Conservation (phyloP, 768 basidiomycete species). For the Agrocybe pediades region DNA sequence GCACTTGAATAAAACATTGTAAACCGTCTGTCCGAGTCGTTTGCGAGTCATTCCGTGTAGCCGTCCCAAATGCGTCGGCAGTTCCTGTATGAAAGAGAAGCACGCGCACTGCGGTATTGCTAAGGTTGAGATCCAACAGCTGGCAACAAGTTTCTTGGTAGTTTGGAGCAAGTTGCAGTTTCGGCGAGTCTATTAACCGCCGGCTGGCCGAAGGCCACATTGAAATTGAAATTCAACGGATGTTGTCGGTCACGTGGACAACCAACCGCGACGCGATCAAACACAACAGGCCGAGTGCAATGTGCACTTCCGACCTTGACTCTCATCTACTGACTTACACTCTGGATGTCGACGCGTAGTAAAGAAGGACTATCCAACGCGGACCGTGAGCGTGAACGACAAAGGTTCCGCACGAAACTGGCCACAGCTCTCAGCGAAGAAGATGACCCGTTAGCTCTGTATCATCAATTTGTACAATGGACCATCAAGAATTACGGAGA, state of each 20-base stretch:
- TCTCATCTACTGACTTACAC: conserved; percentile 1
- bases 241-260: conserved; percentile 18
- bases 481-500: conserved; percentile 80
- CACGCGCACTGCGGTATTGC: too few relatives aligned
- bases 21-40: too few relatives aligned
- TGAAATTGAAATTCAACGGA: neutral
- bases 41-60: too few relatives aligned
- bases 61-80: too few relatives aligned
- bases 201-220: too few relatives aligned
- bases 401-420: conserved; percentile 41
- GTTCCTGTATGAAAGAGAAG: too few relatives aligned
- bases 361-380: conserved; percentile 13
- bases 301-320: conserved; percentile 7
- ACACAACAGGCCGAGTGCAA: conserved; percentile 21
- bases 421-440: conserved; percentile 64
- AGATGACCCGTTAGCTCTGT: conserved; percentile 85
- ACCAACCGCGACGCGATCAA: conserved; percentile 20
- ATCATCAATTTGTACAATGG: conserved; percentile 89
- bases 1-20: too few relatives aligned
- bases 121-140: too few relatives aligned
- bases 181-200: too few relatives aligned
- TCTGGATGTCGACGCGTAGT: conserved; percentile 22
- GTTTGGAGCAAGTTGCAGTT: too few relatives aligned
- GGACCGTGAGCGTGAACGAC: conserved; percentile 36
- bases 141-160: too few relatives aligned